Conservation (phyloP, 306 rosid species). For the Casuarina cunninghamiana region DNA sequence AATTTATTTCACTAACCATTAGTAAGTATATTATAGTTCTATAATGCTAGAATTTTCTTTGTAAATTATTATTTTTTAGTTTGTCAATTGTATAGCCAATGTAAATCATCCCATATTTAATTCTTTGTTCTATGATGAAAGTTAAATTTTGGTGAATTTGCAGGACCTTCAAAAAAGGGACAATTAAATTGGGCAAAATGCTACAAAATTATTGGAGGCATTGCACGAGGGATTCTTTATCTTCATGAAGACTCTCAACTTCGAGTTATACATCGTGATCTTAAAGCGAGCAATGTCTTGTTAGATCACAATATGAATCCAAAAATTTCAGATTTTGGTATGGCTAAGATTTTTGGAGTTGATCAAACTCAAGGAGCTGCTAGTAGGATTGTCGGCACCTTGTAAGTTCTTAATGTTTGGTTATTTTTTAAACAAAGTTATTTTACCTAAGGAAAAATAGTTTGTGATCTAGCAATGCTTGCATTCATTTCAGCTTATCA, state of each 20-base stretch:
- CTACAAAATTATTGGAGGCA: constrained; percentile 35
- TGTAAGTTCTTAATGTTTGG: constrained; percentile 31
- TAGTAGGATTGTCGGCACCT: constrained; percentile 39
- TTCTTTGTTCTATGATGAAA: neutral
- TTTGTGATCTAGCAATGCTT: no score
- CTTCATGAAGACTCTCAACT: constrained; percentile 51
- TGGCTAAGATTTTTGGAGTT: constrained; percentile 34
- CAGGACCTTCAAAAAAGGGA: constrained; percentile 21
- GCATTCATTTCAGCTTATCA: no score
- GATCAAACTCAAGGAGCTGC: constrained; percentile 38
- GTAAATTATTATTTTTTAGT: no score
- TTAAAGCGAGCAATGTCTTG: constrained; percentile 42
- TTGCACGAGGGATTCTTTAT: constrained; percentile 49
- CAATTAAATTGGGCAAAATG: constrained; percentile 41
- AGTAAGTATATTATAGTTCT: no score
- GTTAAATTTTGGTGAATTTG: neutral
- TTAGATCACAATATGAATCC: constrained; percentile 41
- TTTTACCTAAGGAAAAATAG: no score
- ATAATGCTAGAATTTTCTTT: neutral
- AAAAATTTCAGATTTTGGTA: constrained; percentile 50
- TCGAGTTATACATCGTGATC: constrained; percentile 45
- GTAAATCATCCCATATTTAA: neutral
- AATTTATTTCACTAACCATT: no score
- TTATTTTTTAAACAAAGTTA: neutral
- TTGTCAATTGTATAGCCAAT: neutral